Conservation (phyloP, 805 yeast genomes). For the Candida patagonica region DNA sequence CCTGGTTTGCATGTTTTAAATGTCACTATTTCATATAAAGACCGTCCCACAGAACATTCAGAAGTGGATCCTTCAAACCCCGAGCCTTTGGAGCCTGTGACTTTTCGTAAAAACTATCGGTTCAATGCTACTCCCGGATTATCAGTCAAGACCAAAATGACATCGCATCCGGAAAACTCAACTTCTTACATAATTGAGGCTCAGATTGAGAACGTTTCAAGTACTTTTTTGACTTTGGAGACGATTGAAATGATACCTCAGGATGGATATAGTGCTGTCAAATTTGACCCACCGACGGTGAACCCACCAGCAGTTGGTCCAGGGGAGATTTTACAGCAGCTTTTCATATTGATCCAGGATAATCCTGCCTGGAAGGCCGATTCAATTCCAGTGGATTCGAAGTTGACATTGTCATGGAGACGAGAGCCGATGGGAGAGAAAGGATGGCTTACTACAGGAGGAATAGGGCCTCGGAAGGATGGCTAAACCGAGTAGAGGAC, state of each 20-base stretch:
- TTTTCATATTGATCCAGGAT: constrained; percentile 14
- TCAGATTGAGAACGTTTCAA: constrained; percentile 28
- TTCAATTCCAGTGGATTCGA: constrained; percentile 1
- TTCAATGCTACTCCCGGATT: constrained; percentile 27
- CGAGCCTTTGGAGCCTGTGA: constrained; percentile 12
- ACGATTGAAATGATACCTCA: constrained; percentile 20
- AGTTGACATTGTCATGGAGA: constrained; percentile 26
- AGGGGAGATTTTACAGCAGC: constrained; percentile 22
- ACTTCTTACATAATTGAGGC: constrained; percentile 22
- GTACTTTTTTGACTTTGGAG: constrained; percentile 22
- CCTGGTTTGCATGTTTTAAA: constrained; percentile 23
- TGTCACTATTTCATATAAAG: constrained; percentile 17
- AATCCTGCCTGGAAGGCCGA: background rate
- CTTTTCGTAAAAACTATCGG: constrained; percentile 21
- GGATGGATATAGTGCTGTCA: constrained; percentile 14
- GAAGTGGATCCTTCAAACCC: too few relatives aligned
- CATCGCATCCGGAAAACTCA: background rate
- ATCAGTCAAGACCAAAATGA: constrained; percentile 22
- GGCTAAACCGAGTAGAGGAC: too few relatives aligned
- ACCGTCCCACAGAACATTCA: constrained; percentile 1
- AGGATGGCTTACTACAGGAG: constrained; percentile 25
- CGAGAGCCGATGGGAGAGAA: constrained; percentile 29
- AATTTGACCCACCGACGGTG: constrained; percentile 5
- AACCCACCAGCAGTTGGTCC: constrained; percentile 19
- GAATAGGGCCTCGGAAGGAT: constrained; percentile 6